phyloP scores from a whole-genome alignment of 208 protist species.

The Leptomonas pyrrhocoris region DNA sequence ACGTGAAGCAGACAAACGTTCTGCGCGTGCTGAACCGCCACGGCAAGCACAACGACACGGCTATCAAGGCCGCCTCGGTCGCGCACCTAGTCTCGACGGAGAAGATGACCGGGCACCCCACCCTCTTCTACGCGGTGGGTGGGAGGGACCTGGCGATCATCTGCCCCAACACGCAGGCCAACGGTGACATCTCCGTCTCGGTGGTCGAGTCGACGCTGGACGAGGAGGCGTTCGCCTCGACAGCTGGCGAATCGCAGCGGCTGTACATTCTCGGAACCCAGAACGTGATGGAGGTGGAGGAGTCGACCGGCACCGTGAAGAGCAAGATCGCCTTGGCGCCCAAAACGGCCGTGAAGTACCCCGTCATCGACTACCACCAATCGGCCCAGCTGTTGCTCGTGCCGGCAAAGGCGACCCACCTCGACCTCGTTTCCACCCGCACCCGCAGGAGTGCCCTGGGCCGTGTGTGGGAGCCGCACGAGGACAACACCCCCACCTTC shows the following conservation, averaged over 20 bases:
- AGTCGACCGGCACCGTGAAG: constrained; percentile 45
- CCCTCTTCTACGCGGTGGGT: constrained; percentile 80
- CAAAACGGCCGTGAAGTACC: constrained; percentile 67
- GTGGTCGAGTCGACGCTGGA: constrained; percentile 45
- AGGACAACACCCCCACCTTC: constrained; percentile 68
- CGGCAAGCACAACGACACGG: constrained; percentile 70
- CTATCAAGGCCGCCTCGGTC: constrained; percentile 49
- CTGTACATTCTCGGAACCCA: constrained; percentile 69
- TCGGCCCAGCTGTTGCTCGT: constrained; percentile 61
- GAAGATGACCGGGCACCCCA: constrained; percentile 46
- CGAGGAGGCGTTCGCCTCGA: constrained; percentile 65
- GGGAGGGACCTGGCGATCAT: constrained; percentile 66
- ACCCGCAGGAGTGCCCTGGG: constrained; percentile 67
- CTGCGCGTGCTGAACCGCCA: constrained; percentile 77
- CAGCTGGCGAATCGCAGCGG: constrained; percentile 53
- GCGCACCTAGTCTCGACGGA: constrained; percentile 68
- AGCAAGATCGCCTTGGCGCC: constrained; percentile 47
- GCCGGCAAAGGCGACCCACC: constrained; percentile 71
- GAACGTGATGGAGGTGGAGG: constrained; percentile 72
- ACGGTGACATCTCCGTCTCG: constrained; percentile 62
- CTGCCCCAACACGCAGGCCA: constrained; percentile 65
- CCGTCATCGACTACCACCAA: constrained; percentile 71
- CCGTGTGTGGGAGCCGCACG: constrained; percentile 86
- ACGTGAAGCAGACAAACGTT: constrained; percentile 79
- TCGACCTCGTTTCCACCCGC: constrained; percentile 74